Percentiles rank a stretch among this genome's conserved stretches.
phyloP scores from a whole-genome alignment of 2,329 filamentous ascomycete species.

The Phaeosphaeria sp. region DNA sequence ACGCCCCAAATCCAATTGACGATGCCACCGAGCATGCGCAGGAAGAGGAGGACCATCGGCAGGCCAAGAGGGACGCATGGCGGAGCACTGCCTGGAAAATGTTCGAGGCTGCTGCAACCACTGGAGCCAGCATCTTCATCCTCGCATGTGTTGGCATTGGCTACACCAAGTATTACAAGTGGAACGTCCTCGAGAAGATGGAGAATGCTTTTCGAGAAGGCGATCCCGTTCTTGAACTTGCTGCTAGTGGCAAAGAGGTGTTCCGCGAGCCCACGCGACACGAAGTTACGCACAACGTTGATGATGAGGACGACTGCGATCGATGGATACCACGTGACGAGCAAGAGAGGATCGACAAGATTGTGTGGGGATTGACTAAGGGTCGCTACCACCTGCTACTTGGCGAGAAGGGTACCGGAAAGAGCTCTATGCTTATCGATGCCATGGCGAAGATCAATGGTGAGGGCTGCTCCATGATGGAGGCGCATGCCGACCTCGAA shows the following conservation, averaged over 20 bases:
- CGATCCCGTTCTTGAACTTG: constrained; percentile 83
- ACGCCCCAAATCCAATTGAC: constrained; percentile 47
- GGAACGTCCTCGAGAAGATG: constrained; percentile 90
- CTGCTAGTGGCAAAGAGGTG: constrained; percentile 45
- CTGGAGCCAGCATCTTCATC: constrained; percentile 58
- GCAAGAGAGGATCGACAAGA: constrained; percentile 80
- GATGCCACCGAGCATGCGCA: constrained; percentile 39
- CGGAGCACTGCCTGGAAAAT: constrained; percentile 57
- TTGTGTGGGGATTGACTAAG: constrained; percentile 73
- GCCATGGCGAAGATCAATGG: constrained; percentile 93
- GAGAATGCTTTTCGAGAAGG: constrained; percentile 89
- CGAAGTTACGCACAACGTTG: constrained; percentile 38
- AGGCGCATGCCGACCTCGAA: constrained; percentile 92
- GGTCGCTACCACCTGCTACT: constrained; percentile 93
- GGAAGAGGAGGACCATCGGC: constrained; percentile 23
- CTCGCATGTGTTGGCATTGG: constrained; percentile 56
- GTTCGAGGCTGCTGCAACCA: constrained; percentile 60
- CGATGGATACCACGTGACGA: constrained; percentile 87
- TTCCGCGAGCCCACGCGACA: constrained; percentile 30
- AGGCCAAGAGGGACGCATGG: constrained; percentile 36
- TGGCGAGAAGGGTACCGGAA: constrained; percentile 95
- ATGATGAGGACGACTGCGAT: constrained; percentile 59
- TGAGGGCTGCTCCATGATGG: constrained; percentile 91
- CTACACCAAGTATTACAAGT: constrained; percentile 74
- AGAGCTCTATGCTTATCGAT: constrained; percentile 95